These are phyloP conservation scores for Seminavis robusta DNA, from an alignment of 108 stramenopile species.

Conservation along the genomic window DNA sequence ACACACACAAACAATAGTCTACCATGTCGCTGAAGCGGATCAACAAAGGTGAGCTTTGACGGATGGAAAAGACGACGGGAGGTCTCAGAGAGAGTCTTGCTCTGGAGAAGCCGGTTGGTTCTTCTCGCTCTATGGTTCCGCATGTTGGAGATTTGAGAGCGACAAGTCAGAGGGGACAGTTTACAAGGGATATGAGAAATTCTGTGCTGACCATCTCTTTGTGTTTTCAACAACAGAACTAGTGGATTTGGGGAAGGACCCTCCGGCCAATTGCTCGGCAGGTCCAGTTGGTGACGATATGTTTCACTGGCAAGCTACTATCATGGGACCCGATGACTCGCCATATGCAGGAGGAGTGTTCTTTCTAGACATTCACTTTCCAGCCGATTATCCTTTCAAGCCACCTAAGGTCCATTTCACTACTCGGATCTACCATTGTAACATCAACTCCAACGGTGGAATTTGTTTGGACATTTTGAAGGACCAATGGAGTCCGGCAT, in stretches of 20 bases:
- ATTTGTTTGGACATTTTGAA: slow-evolving; percentile 99
- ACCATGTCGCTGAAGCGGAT: slow-evolving; percentile 89
- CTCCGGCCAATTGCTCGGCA: slow-evolving; percentile 98
- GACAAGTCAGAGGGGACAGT: not conserved
- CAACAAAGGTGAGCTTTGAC: slow-evolving; percentile 53
- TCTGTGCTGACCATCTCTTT: not conserved
- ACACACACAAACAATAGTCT: slow-evolving; percentile 4
- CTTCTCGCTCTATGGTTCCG: not conserved
- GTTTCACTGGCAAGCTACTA: slow-evolving; percentile 98
- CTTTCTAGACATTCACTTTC: slow-evolving; percentile 97
- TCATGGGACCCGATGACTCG: slow-evolving; percentile 97
- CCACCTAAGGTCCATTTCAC: slow-evolving; percentile 97
- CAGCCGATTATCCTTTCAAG: slow-evolving; percentile 97
- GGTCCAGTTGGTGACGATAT: slow-evolving; percentile 99
- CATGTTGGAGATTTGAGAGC: not conserved
- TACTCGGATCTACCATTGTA: slow-evolving; percentile 97
- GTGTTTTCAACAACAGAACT: slow-evolving; percentile 64
- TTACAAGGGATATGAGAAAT: not conserved
- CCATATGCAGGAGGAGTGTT: slow-evolving; percentile 97
- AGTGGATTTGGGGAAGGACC: slow-evolving; percentile 96
- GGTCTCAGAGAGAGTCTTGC: not conserved
- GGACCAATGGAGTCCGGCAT: slow-evolving; percentile 99
- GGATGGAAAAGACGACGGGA: not conserved
- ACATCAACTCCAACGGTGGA: slow-evolving; percentile 98
- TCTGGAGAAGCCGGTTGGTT: not conserved